A percentile compares a stretch with the other conserved stretches of the same genome.
Evolutionary conservation across 495 filamentous ascomycete species (phyloP).

Genomic region (Lophiotrema nucula): DNA sequence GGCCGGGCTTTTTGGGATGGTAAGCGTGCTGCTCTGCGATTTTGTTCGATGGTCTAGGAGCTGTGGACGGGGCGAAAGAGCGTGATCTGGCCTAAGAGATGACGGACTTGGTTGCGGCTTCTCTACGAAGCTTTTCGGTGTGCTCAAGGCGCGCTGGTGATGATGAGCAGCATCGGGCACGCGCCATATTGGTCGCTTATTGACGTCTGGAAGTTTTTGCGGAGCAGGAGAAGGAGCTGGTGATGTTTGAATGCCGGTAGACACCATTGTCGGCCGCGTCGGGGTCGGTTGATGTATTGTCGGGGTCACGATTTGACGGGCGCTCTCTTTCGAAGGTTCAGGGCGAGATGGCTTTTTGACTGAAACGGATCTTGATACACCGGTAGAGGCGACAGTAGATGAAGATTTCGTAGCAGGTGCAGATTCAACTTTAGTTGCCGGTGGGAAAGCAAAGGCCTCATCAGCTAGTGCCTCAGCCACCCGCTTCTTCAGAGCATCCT

Average conservation of each 20-base stretch:
- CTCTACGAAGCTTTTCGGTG: slow-evolving; percentile 35
- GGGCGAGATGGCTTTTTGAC: slow-evolving; percentile 42
- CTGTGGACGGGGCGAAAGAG: slow-evolving; percentile 38
- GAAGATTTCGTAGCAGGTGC: slow-evolving; percentile 19
- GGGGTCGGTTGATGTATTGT: slow-evolving; percentile 60
- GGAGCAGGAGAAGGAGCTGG: slow-evolving; percentile 61
- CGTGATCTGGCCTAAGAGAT: slow-evolving; percentile 42
- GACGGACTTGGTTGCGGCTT: slow-evolving; percentile 33
- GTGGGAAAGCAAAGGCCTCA: slow-evolving; percentile 69
- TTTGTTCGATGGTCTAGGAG: slow-evolving; percentile 50
- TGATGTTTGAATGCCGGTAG: slow-evolving; percentile 89
- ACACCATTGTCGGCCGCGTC: slow-evolving; percentile 71
- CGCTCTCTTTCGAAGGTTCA: slow-evolving; percentile 19
- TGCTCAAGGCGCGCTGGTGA: slow-evolving; percentile 38
- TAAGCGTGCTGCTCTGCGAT: slow-evolving; percentile 52
- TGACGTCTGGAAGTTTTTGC: slow-evolving; percentile 44
- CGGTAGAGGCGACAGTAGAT: slow-evolving; percentile 14
- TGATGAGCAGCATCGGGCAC: slow-evolving; percentile 35
- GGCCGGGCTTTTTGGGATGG: slow-evolving; percentile 53
- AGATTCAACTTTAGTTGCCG: slow-evolving; percentile 29
- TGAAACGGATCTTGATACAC: slow-evolving; percentile 26
- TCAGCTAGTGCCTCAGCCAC: slow-evolving; percentile 85
- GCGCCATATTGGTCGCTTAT: slow-evolving; percentile 39
- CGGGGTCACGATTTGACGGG: slow-evolving; percentile 50
- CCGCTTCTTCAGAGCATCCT: slow-evolving; percentile 66